Conservation (phyloP, 306 rosid species). For the Quercus agrifolia region DNA sequence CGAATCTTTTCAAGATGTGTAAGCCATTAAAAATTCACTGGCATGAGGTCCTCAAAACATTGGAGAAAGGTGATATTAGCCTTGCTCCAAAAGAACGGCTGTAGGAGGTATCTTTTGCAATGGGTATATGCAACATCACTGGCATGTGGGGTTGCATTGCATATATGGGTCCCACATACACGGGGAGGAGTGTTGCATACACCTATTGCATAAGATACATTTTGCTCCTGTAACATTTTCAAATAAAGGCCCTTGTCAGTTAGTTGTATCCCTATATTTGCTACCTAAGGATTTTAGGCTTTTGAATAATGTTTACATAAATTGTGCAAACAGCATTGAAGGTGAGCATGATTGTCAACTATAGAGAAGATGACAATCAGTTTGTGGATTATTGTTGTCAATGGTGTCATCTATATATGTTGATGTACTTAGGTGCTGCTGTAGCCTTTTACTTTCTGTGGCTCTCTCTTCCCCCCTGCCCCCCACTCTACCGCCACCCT, state of each 20-base stretch:
- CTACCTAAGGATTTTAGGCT: neutral
- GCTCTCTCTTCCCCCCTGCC: neutral
- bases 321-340: neutral
- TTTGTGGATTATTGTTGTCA: neutral
- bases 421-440: neutral
- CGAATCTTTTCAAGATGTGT: neutral
- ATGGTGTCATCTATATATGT: neutral
- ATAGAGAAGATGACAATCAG: neutral
- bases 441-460: neutral
- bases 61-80: neutral
- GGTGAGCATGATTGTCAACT: neutral
- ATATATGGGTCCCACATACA: no score
- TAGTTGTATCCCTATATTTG: neutral
- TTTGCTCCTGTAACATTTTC: neutral
- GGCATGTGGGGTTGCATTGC: no score
- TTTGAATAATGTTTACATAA: neutral
- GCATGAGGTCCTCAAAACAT: neutral
- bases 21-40: neutral
- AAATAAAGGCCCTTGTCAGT: no score
- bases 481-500: neutral
- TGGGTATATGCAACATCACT: no score
- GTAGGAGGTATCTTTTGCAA: no score
- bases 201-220: no score
- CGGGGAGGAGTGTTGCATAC: no score
- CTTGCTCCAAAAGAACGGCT: neutral